Percentiles rank a stretch among this genome's conserved stretches.
phyloP scores from a whole-genome alignment of 2,329 filamentous ascomycete species.

The Phoma sp. region DNA sequence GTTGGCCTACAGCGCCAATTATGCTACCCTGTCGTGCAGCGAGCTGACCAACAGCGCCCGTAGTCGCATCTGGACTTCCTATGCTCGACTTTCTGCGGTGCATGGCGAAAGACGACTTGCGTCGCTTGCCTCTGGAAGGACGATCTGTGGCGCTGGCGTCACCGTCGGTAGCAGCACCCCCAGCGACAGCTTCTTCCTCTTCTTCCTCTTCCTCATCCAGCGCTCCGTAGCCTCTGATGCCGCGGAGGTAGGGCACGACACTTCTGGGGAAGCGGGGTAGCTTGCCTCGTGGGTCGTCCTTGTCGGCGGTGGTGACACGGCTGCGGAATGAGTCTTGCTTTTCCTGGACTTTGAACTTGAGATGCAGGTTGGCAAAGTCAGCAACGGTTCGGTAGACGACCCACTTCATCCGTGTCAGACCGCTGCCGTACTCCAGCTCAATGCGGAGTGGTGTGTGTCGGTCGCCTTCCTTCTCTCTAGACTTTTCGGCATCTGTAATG shows the following conservation, averaged over 20 bases:
- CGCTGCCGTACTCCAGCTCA: slow-evolving; percentile 94
- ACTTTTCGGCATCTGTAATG: slow-evolving; percentile 76
- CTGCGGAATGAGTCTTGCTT: slow-evolving; percentile 80
- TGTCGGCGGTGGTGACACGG: slow-evolving; percentile 59
- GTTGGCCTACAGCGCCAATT: slow-evolving; percentile 45
- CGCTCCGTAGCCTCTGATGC: slow-evolving; percentile 71
- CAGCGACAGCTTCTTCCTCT: slow-evolving; percentile 63
- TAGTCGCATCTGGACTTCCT: slow-evolving; percentile 39
- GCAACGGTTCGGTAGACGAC: slow-evolving; percentile 83
- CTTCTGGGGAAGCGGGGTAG: slow-evolving; percentile 90
- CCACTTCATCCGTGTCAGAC: slow-evolving; percentile 96
- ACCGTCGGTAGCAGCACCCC: slow-evolving; percentile 65
- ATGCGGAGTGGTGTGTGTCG: slow-evolving; percentile 89
- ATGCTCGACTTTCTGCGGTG: slow-evolving; percentile 67
- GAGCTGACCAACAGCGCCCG: slow-evolving; percentile 31
- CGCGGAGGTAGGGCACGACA: slow-evolving; percentile 87
- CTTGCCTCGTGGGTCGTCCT: slow-evolving; percentile 71
- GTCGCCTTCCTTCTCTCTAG: slow-evolving; percentile 50
- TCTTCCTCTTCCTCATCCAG: slow-evolving; percentile 76
- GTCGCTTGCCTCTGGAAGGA: slow-evolving; percentile 59
- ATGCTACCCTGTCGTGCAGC: slow-evolving; percentile 50
- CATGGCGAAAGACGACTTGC: slow-evolving; percentile 64
- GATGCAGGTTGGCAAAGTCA: slow-evolving; percentile 91
- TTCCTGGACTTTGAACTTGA: slow-evolving; percentile 89
- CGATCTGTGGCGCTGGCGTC: slow-evolving; percentile 74